A percentile compares a stretch with the other conserved stretches of the same genome.
Conservation (phyloP, 1,284 basidiomycete genomes). For the Ceratobasidium sp. region DNA sequence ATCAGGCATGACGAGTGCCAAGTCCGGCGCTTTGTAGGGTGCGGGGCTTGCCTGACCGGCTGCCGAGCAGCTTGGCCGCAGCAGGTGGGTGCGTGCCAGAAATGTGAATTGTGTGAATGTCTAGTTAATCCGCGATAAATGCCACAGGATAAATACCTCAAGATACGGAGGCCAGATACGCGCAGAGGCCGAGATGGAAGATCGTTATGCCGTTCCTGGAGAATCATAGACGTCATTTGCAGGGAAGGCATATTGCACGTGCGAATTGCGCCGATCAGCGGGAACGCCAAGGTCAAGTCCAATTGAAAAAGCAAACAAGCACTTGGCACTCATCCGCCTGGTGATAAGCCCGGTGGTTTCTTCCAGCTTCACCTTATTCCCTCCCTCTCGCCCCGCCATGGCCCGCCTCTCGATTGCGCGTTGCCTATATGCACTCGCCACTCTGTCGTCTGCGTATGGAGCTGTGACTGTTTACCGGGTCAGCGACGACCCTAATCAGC, state of each 20-base stretch:
- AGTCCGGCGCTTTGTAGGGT: conserved; percentile 9
- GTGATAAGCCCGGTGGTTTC: neutral
- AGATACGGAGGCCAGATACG: neutral
- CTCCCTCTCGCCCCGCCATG: conserved; percentile 11
- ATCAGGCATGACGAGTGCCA: conserved; percentile 31
- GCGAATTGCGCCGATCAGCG: conserved; percentile 14
- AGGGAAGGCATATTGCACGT: neutral
- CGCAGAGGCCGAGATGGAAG: neutral
- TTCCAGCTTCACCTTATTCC: too few relatives aligned
- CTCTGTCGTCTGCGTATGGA: neutral
- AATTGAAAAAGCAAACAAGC: neutral
- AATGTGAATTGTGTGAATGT: neutral
- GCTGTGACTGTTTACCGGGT: conserved; percentile 29
- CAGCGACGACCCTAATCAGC: conserved; percentile 8
- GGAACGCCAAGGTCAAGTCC: conserved; percentile 12
- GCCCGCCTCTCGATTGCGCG: conserved; percentile 32
- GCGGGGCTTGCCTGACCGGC: neutral
- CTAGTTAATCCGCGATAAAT: neutral
- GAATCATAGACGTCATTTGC: neutral
- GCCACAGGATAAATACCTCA: too few relatives aligned
- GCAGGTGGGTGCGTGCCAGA: neutral
- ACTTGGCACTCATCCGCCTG: neutral
- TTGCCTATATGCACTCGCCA: conserved; percentile 13
- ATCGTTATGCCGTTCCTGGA: conserved; percentile 9
- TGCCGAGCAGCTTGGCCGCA: conserved; percentile 5